Base-by-base conservation (phyloP, 208 protist species). In the Blastocrithidia nonstop region DNA sequence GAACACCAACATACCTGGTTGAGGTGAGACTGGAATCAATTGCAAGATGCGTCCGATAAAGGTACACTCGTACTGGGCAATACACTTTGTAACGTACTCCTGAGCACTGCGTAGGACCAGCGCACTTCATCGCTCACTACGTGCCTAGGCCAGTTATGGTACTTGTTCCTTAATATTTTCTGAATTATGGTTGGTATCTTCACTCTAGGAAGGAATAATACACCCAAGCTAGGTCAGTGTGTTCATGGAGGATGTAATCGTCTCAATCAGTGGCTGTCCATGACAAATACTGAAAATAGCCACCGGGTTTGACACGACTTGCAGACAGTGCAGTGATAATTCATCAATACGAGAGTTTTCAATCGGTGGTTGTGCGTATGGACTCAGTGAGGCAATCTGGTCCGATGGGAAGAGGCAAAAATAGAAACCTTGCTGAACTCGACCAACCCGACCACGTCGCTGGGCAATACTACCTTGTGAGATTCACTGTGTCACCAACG, bases 381-480 rank as follows among this genome's bases (percentile, higher is more conserved):
- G 35, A 50, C 62, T 16, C 27, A 77, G 69, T 37, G 61, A 62
- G 19, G 59, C 56, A 5, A 82, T 58, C 25, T 77, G 67, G 8
- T 35, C 48, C 1, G 43, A 65, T 45, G 42, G 81, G 36, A 71
- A 91, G 43, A 54, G 58, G 65, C 56, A 79, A 31, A 93, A 78
- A 61, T 86, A 89, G 50, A 93, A 89, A 25, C 81, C 86, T 37
- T 85, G 85, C 54, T 93, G 80, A 25, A 87, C 76, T 4, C 83
- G 75, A 1, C 83, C 83, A n/a, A 88, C 57, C 41, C 83, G 77
- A 4, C 83, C 83, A 28, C 71, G 67, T 17, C 83, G 78, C 57
- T 93, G 83, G 23, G 58, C 46, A 15, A 80, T 42, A 41, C 68
- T 84, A 40, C 67, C 62, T 37, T 69, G 57, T 39, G 63, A 72